Percentiles rank a stretch among this genome's conserved stretches.
phyloP scores from a whole-genome alignment of 257 asterid genomes.

The Gentiana dahurica region DNA sequence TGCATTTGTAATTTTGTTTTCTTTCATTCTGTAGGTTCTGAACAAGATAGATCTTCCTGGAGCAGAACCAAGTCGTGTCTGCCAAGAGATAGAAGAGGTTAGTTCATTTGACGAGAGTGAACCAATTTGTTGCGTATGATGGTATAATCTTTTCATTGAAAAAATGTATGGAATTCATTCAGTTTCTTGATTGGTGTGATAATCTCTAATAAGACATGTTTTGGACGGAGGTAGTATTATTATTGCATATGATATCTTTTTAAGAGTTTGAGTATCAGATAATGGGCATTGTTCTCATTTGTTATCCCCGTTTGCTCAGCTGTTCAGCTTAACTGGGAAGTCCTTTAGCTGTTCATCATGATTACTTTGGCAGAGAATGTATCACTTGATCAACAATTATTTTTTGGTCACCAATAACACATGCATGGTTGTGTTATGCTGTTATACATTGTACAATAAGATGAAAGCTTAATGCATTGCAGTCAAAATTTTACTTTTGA shows the following conservation, averaged over 20 bases:
- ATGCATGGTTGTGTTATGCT: conserved; percentile 3
- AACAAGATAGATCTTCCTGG: conserved; percentile 99
- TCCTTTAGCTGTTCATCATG: no score
- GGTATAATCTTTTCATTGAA: no score
- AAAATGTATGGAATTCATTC: not conserved
- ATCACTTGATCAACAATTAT: no score
- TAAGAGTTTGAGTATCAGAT: no score
- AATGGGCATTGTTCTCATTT: no score
- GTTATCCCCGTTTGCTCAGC: no score
- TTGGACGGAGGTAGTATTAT: no score
- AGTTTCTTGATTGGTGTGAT: not conserved
- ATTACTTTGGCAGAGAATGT: no score
- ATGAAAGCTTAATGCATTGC: conserved; percentile 10
- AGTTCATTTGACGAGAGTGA: conserved; percentile 20
- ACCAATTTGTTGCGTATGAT: not conserved
- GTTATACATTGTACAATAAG: conserved; percentile 4
- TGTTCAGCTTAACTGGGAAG: no score
- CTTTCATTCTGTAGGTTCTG: conserved; percentile 55
- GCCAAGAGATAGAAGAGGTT: conserved; percentile 97
- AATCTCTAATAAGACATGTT: no score
- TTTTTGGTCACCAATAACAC: not conserved
- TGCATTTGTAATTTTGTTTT: not conserved
- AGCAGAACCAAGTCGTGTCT: conserved; percentile 87
- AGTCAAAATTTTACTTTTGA: not conserved
- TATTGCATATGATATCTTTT: no score